These are phyloP conservation scores for Umbilicaria muhlenbergii DNA, from an alignment of 495 filamentous ascomycete genomes.

Conservation along the genomic window DNA sequence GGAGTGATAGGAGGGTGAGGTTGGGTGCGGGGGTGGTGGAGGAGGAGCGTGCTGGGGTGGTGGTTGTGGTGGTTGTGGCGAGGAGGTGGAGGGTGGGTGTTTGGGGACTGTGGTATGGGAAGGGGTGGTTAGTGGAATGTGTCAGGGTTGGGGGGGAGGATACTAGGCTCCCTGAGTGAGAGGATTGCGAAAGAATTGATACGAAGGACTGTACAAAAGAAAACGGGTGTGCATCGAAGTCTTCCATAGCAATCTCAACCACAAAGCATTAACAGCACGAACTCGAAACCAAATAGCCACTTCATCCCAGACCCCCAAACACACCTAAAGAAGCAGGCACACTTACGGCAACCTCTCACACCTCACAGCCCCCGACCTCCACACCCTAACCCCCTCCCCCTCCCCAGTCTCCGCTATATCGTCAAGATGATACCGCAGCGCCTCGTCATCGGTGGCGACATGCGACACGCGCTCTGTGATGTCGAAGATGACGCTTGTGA, in stretches of 20 bases:
- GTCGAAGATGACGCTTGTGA: constrained; percentile 74
- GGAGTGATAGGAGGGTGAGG: constrained; percentile 25
- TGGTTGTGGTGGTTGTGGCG: constrained; percentile 14
- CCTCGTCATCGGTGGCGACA: constrained; percentile 44
- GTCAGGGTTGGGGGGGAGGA: constrained; percentile 2
- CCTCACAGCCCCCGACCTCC: constrained; percentile 20
- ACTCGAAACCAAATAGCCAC: too few relatives aligned
- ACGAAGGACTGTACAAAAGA: too few relatives aligned
- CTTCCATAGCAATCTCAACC: too few relatives aligned
- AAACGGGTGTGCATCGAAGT: background rate
- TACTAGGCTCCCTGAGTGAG: too few relatives aligned
- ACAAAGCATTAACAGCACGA: too few relatives aligned
- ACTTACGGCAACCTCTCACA: constrained; percentile 19
- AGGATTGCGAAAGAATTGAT: too few relatives aligned
- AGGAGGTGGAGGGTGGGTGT: constrained; percentile 17
- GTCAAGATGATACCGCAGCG: constrained; percentile 58
- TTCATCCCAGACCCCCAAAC: too few relatives aligned
- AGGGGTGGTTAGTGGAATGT: background rate
- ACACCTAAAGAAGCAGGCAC: too few relatives aligned
- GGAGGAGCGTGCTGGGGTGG: constrained; percentile 10
- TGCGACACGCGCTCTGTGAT: constrained; percentile 56
- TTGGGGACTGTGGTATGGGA: constrained; percentile 21
- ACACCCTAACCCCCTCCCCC: constrained; percentile 37
- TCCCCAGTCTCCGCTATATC: constrained; percentile 55
- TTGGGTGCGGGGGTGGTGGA: constrained; percentile 45